Evolutionary conservation across 441 rosid species (phyloP).

Genomic region (Adansonia grandidieri): DNA sequence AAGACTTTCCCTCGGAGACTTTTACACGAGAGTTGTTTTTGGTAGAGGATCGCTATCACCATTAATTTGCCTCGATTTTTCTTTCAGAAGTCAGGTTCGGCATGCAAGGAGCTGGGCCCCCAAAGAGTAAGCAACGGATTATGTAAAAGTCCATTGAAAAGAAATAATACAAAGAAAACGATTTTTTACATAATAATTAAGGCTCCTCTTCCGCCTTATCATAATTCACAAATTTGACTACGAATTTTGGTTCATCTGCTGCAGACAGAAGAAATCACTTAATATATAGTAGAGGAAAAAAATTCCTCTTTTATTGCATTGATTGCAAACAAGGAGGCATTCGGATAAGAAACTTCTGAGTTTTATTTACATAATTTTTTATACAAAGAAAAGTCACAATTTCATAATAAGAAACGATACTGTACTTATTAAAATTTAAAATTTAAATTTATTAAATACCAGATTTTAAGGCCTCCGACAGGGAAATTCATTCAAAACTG

Average conservation of each 20-base stretch:
- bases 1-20: neutral
- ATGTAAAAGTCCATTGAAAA: neutral
- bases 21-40: neutral
- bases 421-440: too few relatives aligned
- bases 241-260: neutral
- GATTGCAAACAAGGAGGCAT: neutral
- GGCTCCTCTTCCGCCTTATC: neutral
- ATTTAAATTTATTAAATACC: too few relatives aligned
- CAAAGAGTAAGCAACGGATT: neutral
- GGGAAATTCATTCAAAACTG: too few relatives aligned
- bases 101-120: neutral
- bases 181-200: neutral
- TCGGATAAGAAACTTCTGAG: too few relatives aligned
- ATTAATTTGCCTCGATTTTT: neutral
- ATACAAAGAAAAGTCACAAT: too few relatives aligned
- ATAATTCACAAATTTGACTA: neutral
- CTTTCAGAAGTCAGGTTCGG: neutral
- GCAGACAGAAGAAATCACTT: neutral
- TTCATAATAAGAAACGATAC: too few relatives aligned
- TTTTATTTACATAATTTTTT: too few relatives aligned
- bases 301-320: too few relatives aligned
- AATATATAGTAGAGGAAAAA: neutral
- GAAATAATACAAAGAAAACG: neutral
- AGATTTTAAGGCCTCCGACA: too few relatives aligned
- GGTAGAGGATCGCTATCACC: neutral